Evolutionary conservation across 768 basidiomycete species (phyloP), one percentile per base, ranked within the genome.

Genomic region (Dentipellis sp.): DNA sequence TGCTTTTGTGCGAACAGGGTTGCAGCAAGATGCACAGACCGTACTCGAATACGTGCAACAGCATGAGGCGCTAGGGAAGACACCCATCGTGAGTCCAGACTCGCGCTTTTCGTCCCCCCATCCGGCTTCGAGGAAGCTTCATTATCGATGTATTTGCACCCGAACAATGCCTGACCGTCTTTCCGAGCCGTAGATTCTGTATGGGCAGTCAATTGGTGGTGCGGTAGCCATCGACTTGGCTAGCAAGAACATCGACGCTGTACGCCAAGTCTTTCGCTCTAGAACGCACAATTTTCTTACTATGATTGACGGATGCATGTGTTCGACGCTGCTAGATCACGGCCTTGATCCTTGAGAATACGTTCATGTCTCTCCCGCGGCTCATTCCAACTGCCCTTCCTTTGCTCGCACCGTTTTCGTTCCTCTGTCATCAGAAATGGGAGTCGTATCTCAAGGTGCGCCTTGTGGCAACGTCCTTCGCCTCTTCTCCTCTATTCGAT

Each of bases 141-240:
- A 29, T 29, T 29, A 29, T 29, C 29, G 29, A 29, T 29, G 29
- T 29, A 6, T 29, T 29, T 29, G 29, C 29, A 29, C 29, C 29
- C 29, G 29, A 29, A 29, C 29, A 29, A 29, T 19, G 16, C 12
- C 42, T 45, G n/a, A 45, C n/a, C 9, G 42, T 14, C 19, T 14
- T n/a, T 14, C n/a, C 42, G 42, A 51, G 23, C 10, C 47, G n/a
- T 19, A 87, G 86, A 75, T 91, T 54, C 67, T 92, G 0, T 93
- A 89, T 61, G 89, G 91, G 1, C 88, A 91, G 66, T 88, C 83
- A 10, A 91, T 97, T 40, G 95, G 95, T 14, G 95, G 95, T 35
- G 94, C 94, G 0, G 94, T 97, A 4, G 79, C 89, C 11, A 88
- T 97, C 49, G 87, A 94, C 69, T 83, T 95, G 17, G 89, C 90